Evolutionary conservation across 768 basidiomycete genomes (phyloP), one percentile per base, ranked within the genome.

Genomic region (Pulveroboletus sp.): DNA sequence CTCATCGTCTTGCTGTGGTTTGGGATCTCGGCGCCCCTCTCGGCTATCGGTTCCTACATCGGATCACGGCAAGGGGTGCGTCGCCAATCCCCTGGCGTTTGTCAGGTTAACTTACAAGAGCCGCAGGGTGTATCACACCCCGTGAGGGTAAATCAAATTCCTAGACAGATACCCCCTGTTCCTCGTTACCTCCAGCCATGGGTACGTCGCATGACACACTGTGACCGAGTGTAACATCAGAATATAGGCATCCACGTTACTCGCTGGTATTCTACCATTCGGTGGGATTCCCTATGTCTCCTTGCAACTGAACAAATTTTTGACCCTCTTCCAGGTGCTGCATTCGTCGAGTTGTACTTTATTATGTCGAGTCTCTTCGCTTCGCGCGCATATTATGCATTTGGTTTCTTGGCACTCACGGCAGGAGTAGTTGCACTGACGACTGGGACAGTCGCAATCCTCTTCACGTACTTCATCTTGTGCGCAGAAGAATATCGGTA

Each of bases 401-500:
- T 97, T 64, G 95, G 95, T 14, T 97, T 97, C 73, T 70, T 97
- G 37, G 88, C 92, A 23, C 71, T 97, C 46, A 94, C 93, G 0
- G 86, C 87, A 43, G 77, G 79, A 13, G 82, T 97, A 24, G 89
- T 93, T 23, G 77, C 78, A 42, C 72, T 97, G 26, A 96, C 93
- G 14, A 87, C 92, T 1, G 94, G 93, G 4, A 95, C 94, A 0
- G 88, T 93, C 34, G 82, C 90, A 5, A 90, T 97, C 54, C 76
- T 90, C 14, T 89, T 89, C 67, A 85, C 85, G 5, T 93, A 98
- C 70, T 96, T 97, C 70, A 76, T 82, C 44, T 77, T 98, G 14
- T 97, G 94, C 54, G 88, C 92, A 6, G 95, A 97, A 67, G 93
- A 98, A 60, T 97, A 96, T 66, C 75, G 90, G 86, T 89, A 46